Base-by-base conservation (phyloP, 2,329 filamentous ascomycete species). In the Penicillium sp. region DNA sequence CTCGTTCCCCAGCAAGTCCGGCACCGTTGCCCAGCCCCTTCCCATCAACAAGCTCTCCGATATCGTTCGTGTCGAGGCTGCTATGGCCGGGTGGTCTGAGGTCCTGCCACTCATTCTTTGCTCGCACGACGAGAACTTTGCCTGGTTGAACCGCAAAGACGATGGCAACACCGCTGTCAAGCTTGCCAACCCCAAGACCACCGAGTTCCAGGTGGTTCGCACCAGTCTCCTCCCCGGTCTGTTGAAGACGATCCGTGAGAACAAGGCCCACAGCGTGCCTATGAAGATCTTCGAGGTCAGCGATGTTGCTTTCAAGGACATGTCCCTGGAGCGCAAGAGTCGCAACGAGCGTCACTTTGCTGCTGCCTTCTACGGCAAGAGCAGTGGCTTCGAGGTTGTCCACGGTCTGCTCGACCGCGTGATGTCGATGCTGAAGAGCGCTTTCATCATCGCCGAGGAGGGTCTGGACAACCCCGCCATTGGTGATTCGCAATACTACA, bases 121-220 rank as follows among this genome's bases (percentile, higher is more conserved):
- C 83, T 96, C 92, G 48, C 92, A 97, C 76, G 94, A 98, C 72
- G 95, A 99, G 83, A 99, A 99, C 81, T 99, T 98, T 76, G 89
- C 84, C 60, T 97, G 91, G 90, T 83, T 99, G 54, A 96, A 96
- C 80, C 89, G 92, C 72, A 88, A 88, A 72, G 93, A 97, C 67
- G 90, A 96, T 70, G 91, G 91, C 64, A 88, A 84, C 59, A 92
- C 89, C 0, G 92, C 91, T 31, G 87, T 97, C 67, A 88, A 87
- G 69, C 88, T 97, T 42, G 91, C 91, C 64, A 97, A 97, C 76
- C 93, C 93, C 57, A 97, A 97, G 82, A 96, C 92, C 0, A 84
- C 87, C 28, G 93, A 97, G 74, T 97, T 96, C 78, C 93, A 97
- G 78, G 88, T 97, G 57, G 93, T 96, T 28, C 89, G 93, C 59